Conservation (phyloP, 148 eudicot species). For the Spergularia bocconei region DNA sequence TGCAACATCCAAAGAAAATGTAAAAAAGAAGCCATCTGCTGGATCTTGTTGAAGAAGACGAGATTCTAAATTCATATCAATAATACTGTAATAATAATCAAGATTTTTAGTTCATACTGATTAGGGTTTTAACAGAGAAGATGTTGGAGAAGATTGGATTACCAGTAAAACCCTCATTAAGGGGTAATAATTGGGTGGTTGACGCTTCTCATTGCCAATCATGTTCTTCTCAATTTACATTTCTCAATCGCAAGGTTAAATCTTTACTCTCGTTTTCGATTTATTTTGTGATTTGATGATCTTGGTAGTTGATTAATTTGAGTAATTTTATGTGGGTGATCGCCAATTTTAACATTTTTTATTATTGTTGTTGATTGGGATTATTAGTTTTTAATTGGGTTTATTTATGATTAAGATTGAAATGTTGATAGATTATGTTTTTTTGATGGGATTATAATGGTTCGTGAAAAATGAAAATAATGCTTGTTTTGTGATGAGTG, state of each 20-base stretch:
- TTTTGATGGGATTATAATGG: background rate
- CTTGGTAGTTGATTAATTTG: background rate
- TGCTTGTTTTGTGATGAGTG: background rate
- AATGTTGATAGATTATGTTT: background rate
- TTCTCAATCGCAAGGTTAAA: conserved; percentile 88
- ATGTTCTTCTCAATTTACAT: conserved; percentile 77
- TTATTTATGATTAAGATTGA: background rate
- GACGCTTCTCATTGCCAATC: conserved; percentile 84
- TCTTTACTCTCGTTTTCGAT: conserved; percentile 1
- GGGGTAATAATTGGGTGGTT: conserved; percentile 84
- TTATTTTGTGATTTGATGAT: conserved; percentile 4
- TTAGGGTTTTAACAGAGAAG: background rate
- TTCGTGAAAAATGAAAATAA: background rate
- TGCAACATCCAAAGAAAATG: no score
- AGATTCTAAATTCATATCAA: no score
- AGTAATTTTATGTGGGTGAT: background rate
- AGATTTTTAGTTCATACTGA: background rate
- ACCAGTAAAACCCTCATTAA: conserved; percentile 66
- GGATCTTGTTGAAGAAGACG: no score
- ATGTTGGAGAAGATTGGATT: conserved; percentile 71
- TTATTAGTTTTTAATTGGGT: background rate
- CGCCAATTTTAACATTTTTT: background rate
- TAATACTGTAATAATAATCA: no score
- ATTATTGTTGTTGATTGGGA: no score
- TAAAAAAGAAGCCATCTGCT: no score